A percentile compares a stretch with the other conserved stretches of the same genome.
These are phyloP conservation scores for Penicillium desertorum DNA, from an alignment of 495 filamentous ascomycete genomes.

Conservation along the genomic window DNA sequence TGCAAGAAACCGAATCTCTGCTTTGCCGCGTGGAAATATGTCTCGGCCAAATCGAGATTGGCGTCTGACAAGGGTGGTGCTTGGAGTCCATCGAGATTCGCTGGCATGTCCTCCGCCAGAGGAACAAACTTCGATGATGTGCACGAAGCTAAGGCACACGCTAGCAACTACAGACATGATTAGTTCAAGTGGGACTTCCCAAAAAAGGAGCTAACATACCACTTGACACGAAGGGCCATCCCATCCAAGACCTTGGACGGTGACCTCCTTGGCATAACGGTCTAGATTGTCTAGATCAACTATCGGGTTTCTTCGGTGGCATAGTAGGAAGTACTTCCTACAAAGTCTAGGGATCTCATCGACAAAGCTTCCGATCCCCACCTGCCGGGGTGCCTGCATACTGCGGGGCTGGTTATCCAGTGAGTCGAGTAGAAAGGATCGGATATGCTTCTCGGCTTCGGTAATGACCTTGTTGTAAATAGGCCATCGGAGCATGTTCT, in stretches of 20 bases:
- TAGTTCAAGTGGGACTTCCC: constrained; percentile 3
- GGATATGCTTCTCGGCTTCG: constrained; percentile 26
- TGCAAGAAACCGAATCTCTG: constrained; percentile 28
- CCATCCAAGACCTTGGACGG: constrained; percentile 28
- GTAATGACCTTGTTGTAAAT: constrained; percentile 26
- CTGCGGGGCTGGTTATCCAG: constrained; percentile 16
- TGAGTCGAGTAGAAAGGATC: constrained; percentile 30
- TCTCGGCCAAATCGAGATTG: constrained; percentile 25
- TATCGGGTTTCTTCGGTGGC: constrained; percentile 26
- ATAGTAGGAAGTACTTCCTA: constrained; percentile 20
- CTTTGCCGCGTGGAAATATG: constrained; percentile 32
- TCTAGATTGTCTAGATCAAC: constrained; percentile 24
- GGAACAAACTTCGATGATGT: constrained; percentile 21
- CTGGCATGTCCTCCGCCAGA: constrained; percentile 12
- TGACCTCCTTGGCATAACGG: constrained; percentile 29
- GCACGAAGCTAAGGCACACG: constrained; percentile 27
- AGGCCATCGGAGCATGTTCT: constrained; percentile 33
- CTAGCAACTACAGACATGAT: constrained; percentile 20
- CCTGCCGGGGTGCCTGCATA: constrained; percentile 15
- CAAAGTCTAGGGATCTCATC: constrained; percentile 25
- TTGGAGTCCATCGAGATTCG: constrained; percentile 23
- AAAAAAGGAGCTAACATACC: constrained; percentile 16
- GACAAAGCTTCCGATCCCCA: constrained; percentile 16
- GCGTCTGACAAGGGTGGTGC: constrained; percentile 23
- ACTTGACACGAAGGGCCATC: constrained; percentile 32